Conservation (phyloP, 1,139 yeast species). For the Meyerozyma elateridarum region DNA sequence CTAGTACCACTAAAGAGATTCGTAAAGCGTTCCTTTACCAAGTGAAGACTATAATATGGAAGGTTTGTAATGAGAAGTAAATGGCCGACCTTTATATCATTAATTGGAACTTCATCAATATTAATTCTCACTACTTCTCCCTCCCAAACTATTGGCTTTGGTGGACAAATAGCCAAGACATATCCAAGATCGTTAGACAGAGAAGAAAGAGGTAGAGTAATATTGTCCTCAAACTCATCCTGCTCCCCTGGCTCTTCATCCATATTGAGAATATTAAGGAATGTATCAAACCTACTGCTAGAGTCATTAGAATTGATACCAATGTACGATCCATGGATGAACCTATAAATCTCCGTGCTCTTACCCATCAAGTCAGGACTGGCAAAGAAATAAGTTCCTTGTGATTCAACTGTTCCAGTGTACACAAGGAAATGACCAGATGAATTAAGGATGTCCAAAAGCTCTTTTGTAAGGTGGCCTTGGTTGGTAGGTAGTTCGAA, state of each 20-base stretch:
- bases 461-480: constrained; percentile 46
- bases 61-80: constrained; percentile 58
- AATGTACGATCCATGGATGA: constrained; percentile 40
- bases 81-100: constrained; percentile 61
- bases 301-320: constrained; percentile 34
- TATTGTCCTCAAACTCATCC: background rate
- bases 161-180: constrained; percentile 70
- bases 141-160: constrained; percentile 88
- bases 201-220: constrained; percentile 8
- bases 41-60: constrained; percentile 35
- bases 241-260: constrained; percentile 1
- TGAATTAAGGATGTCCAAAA: constrained; percentile 55
- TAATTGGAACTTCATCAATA: constrained; percentile 40
- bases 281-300: constrained; percentile 18
- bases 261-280: constrained; percentile 4
- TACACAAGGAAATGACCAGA: constrained; percentile 77
- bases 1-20: constrained; percentile 53
- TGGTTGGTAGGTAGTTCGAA: constrained; percentile 51
- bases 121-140: constrained; percentile 67
- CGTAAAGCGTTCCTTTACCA: constrained; percentile 39
- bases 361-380: constrained; percentile 51
- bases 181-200: constrained; percentile 48
- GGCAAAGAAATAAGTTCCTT: constrained; percentile 73
- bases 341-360: constrained; percentile 38
- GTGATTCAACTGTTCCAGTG: constrained; percentile 67